Evolutionary conservation across 495 filamentous ascomycete species (phyloP).

Genomic region (Hyaloscypha finlandica): DNA sequence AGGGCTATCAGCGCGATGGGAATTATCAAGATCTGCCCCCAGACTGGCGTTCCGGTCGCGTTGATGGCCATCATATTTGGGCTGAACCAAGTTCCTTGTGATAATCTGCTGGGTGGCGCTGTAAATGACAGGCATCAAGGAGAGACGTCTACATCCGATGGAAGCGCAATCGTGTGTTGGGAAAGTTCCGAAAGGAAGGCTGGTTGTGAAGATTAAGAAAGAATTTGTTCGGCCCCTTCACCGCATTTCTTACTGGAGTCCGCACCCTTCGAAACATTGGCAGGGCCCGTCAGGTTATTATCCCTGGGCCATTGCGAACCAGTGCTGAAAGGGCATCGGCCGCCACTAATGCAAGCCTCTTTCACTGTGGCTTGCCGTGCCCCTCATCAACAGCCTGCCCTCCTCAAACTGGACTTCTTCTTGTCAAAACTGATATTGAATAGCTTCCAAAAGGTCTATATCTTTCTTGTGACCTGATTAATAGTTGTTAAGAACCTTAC

Average conservation of each 20-base stretch:
- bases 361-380: not conserved
- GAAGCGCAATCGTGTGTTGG: not conserved
- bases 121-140: not conserved
- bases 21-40: not conserved
- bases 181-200: not conserved
- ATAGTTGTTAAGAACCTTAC: too few species aligned
- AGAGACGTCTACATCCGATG: not conserved
- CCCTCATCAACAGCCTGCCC: not conserved
- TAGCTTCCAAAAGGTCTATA: too few species aligned
- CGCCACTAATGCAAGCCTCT: not conserved
- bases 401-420: not conserved
- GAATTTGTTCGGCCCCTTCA: too few species aligned
- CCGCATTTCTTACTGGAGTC: not conserved
- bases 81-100: not conserved
- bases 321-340: not conserved
- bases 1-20: slow-evolving; percentile 46
- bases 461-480: too few species aligned
- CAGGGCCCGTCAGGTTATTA: not conserved
- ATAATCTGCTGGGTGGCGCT: not conserved
- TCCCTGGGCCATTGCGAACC: not conserved
- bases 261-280: not conserved
- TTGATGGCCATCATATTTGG: not conserved
- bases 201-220: too few species aligned
- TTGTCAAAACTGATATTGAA: too few species aligned
- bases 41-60: not conserved